phyloP scores from a whole-genome alignment of 2,329 filamentous ascomycete species.

The Trichoderma semiorbis region DNA sequence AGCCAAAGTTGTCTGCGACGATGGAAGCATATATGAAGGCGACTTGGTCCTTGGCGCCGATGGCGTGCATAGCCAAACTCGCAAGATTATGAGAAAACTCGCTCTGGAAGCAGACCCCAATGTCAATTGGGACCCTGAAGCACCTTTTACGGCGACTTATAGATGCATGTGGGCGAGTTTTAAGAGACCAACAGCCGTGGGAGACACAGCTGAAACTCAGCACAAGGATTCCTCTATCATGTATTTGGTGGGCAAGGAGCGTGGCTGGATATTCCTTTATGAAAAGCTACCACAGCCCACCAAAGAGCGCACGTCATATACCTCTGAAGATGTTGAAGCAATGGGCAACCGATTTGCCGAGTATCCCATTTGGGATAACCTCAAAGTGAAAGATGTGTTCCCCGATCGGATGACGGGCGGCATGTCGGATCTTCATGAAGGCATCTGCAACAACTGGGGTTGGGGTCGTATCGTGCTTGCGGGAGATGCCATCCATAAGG shows the following conservation, averaged over 20 bases:
- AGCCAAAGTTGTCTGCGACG: constrained; percentile 31
- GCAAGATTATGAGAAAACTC: constrained; percentile 33
- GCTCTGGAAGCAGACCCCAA: constrained; percentile 22
- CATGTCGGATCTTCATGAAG: constrained; percentile 36
- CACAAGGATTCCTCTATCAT: constrained; percentile 26
- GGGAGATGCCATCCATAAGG: constrained; percentile 38
- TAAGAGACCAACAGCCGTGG: constrained; percentile 22
- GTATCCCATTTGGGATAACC: constrained; percentile 20
- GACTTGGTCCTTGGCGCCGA: constrained; percentile 42
- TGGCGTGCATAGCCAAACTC: constrained; percentile 39
- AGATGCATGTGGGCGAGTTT: constrained; percentile 35
- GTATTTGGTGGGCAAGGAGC: constrained; percentile 29
- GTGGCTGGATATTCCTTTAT: constrained; percentile 34
- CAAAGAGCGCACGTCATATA: constrained; percentile 26
- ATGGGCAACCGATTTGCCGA: constrained; percentile 28
- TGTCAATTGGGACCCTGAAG: constrained; percentile 25
- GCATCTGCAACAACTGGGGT: constrained; percentile 35
- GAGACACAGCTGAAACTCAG: constrained; percentile 32
- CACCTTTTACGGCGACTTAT: constrained; percentile 33
- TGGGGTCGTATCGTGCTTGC: constrained; percentile 34
- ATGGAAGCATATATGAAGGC: constrained; percentile 33
- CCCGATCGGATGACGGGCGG: constrained; percentile 25
- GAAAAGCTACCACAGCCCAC: constrained; percentile 30
- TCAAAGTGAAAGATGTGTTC: constrained; percentile 33
- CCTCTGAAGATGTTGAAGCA: constrained; percentile 26